phyloP scores from a whole-genome alignment of 768 basidiomycete species.

The Leccinellum albellum region DNA sequence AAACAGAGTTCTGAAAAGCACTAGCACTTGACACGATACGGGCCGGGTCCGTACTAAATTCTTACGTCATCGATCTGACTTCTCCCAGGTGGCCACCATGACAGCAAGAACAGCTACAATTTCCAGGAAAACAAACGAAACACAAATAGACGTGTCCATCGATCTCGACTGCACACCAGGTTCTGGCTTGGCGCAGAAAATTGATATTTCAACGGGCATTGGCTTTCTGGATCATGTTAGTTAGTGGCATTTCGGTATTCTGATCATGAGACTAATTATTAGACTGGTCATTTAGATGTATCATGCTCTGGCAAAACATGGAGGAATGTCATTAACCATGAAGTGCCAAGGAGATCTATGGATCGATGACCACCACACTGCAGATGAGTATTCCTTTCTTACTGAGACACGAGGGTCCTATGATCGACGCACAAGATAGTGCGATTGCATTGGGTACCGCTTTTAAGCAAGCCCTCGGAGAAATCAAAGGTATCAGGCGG shows the following conservation, averaged over 20 bases:
- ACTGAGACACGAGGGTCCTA: constrained; percentile 15
- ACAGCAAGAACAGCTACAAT: constrained; percentile 60
- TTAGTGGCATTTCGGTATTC: constrained; percentile 31
- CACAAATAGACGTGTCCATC: constrained; percentile 77
- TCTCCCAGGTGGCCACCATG: constrained; percentile 23
- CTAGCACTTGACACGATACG: background rate
- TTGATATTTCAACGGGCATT: constrained; percentile 88
- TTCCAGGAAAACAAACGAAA: constrained; percentile 87
- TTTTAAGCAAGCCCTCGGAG: constrained; percentile 93
- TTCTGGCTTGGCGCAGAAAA: constrained; percentile 59
- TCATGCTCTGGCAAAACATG: constrained; percentile 94
- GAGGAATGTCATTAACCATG: constrained; percentile 87
- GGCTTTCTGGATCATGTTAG: constrained; percentile 99
- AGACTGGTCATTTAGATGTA: constrained; percentile 70
- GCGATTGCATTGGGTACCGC: constrained; percentile 85
- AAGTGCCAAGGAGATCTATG: constrained; percentile 93
- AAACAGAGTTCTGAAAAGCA: background rate
- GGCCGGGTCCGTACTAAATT: background rate
- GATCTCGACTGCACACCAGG: constrained; percentile 78
- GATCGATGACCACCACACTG: constrained; percentile 99
- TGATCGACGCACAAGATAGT: constrained; percentile 63
- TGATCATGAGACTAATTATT: background rate
- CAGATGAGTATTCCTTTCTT: constrained; percentile 69
- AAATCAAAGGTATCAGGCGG: constrained; percentile 88
- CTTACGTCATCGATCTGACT: background rate